Percentiles rank a stretch among this genome's conserved stretches.
phyloP scores from a whole-genome alignment of 1,139 yeast species.

The Casaregolazyma lundiana region DNA sequence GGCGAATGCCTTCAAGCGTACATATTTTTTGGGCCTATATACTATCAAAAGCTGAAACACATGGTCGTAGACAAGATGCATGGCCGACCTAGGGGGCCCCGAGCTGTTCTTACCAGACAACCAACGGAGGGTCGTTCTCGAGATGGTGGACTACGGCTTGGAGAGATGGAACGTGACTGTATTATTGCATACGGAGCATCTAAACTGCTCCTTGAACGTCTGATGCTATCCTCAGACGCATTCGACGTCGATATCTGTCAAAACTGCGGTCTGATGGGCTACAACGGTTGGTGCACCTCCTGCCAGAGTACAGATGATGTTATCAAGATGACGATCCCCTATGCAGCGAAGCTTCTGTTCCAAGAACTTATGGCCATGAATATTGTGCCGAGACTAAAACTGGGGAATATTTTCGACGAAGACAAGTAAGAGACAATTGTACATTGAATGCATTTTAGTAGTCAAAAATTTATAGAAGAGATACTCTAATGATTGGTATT shows the following conservation, averaged over 20 bases:
- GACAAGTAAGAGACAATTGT: neutral
- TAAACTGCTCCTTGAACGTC: slow-evolving; percentile 83
- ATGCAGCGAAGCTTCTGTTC: slow-evolving; percentile 93
- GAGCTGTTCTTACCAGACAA: slow-evolving; percentile 96
- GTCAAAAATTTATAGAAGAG: no score
- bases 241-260: slow-evolving; percentile 95
- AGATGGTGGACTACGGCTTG: slow-evolving; percentile 98
- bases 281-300: slow-evolving; percentile 94
- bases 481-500: no score
- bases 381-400: slow-evolving; percentile 88
- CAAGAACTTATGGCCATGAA: slow-evolving; percentile 96
- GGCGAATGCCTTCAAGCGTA: slow-evolving; percentile 97
- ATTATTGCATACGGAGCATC: slow-evolving; percentile 99
- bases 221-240: slow-evolving; percentile 96
- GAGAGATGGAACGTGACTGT: slow-evolving; percentile 99
- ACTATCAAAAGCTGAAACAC: slow-evolving; percentile 95
- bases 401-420: slow-evolving; percentile 66
- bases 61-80: slow-evolving; percentile 99
- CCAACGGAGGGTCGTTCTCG: slow-evolving; percentile 99
- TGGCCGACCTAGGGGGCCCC: slow-evolving; percentile 98
- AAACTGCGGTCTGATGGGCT: slow-evolving; percentile 96
- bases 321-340: slow-evolving; percentile 93
- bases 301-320: slow-evolving; percentile 86
- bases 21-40: slow-evolving; percentile 96
- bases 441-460: neutral